These are phyloP conservation scores for Eudorina sp. DNA, from an alignment of 139 green algal species.

Conservation along the genomic window DNA sequence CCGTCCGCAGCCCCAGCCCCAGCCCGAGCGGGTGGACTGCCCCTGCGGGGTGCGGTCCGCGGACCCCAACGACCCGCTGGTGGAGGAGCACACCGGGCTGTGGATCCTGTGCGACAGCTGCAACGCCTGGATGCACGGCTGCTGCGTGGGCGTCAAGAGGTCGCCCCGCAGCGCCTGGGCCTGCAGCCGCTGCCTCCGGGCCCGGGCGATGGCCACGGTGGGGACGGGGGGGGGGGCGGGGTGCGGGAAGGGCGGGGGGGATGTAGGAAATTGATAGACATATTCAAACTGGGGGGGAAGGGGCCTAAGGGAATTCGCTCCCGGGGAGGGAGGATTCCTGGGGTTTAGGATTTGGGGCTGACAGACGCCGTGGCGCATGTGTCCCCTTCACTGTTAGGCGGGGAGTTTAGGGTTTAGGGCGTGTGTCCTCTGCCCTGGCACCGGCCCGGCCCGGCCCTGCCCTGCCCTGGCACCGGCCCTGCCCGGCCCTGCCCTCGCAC, in stretches of 20 bases:
- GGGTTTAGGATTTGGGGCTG: too few species aligned
- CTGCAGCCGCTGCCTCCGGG: constrained; percentile 70
- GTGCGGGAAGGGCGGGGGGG: too few species aligned
- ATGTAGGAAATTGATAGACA: too few species aligned
- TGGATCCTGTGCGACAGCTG: constrained; percentile 78
- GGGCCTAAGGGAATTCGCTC: not conserved
- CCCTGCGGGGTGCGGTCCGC: constrained; percentile 46
- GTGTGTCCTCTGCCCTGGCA: too few species aligned
- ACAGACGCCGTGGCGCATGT: too few species aligned
- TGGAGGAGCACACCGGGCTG: constrained; percentile 8
- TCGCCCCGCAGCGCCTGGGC: constrained; percentile 16
- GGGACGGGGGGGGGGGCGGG: not conserved
- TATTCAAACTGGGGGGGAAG: not conserved
- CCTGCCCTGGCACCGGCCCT: too few species aligned
- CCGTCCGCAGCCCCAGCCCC: not conserved
- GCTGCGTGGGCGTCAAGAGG: constrained; percentile 69
- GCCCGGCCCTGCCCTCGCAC: too few species aligned
- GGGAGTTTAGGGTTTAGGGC: too few species aligned
- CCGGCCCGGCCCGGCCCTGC: too few species aligned
- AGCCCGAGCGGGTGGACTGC: constrained; percentile 63
- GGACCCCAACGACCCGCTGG: constrained; percentile 18
- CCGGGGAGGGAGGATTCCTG: too few species aligned
- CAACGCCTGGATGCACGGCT: constrained; percentile 78
- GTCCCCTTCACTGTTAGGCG: too few species aligned
- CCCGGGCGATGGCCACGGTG: constrained; percentile 39